Conservation (phyloP, 2,329 filamentous ascomycete species). For the Lecanosticta acicola region DNA sequence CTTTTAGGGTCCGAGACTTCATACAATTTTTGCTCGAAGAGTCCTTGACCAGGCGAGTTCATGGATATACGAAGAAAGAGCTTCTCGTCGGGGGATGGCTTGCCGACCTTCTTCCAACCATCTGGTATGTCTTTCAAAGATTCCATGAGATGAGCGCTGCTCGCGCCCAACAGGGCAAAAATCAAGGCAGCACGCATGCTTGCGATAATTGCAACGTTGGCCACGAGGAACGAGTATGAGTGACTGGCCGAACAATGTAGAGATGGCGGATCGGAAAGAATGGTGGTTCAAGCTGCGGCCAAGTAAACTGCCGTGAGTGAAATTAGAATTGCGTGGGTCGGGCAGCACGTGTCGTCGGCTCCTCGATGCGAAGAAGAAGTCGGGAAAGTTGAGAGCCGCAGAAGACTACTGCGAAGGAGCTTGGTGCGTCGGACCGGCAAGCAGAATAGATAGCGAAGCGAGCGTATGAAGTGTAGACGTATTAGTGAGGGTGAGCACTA, state of each 20-base stretch:
- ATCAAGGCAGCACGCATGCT: slow-evolving; percentile 1
- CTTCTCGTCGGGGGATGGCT: slow-evolving; percentile 13
- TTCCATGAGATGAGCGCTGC: slow-evolving; percentile 17
- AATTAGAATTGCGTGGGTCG: no score
- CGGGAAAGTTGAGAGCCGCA: background rate
- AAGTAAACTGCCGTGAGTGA: no score
- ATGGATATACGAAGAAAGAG: slow-evolving; percentile 21
- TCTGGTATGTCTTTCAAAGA: slow-evolving; percentile 15
- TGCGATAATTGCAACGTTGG: no score
- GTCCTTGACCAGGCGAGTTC: slow-evolving; percentile 9
- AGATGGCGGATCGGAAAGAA: no score
- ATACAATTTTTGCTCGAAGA: slow-evolving; percentile 54
- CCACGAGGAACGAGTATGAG: no score
- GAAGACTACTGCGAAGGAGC: background rate
- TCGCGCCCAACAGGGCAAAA: slow-evolving; percentile 13
- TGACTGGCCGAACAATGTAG: background rate
- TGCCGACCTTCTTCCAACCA: slow-evolving; percentile 17
- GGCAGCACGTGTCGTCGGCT: background rate
- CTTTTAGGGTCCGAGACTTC: slow-evolving; percentile 58
- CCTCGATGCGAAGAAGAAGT: background rate
- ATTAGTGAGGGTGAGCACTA: background rate
- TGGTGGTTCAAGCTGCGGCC: no score
- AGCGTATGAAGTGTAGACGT: background rate
- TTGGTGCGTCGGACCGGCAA: background rate
- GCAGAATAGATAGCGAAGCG: background rate